Evolutionary conservation across 2,329 filamentous ascomycete genomes (phyloP).

Genomic region (Paecilomyces niveus): DNA sequence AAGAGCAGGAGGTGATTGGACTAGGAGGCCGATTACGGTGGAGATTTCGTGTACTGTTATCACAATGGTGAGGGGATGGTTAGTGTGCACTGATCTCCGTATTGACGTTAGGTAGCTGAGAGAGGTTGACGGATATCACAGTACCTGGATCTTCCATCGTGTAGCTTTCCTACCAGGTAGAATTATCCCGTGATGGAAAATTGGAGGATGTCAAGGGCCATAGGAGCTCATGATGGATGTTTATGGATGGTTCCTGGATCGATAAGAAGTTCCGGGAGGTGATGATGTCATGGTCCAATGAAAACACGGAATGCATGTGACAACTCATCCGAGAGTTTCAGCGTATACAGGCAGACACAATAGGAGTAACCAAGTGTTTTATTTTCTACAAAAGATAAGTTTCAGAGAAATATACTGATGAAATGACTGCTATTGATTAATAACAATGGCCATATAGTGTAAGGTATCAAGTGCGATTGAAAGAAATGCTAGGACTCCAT

Average conservation of each 20-base stretch:
- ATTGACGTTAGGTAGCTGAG: slow-evolving; percentile 26
- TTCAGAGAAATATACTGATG: no score
- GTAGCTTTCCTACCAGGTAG: background rate
- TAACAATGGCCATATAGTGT: background rate
- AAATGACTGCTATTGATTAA: background rate
- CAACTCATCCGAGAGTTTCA: background rate
- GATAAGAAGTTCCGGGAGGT: background rate
- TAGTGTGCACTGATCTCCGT: background rate
- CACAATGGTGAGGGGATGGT: background rate
- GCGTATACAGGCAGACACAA: background rate
- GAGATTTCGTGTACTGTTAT: slow-evolving; percentile 51
- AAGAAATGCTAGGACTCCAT: background rate
- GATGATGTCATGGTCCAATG: background rate
- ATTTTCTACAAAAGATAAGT: no score
- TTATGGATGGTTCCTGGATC: background rate
- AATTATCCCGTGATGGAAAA: background rate
- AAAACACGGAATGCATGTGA: background rate
- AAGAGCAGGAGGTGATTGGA: slow-evolving; percentile 57
- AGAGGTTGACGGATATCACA: slow-evolving; percentile 4
- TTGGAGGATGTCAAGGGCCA: background rate
- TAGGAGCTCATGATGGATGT: background rate
- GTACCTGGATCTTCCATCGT: slow-evolving; percentile 16
- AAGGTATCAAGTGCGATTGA: background rate
- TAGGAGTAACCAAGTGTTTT: no score
- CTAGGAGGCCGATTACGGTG: slow-evolving; percentile 60